Conservation (phyloP, 768 basidiomycete species). For the Chiua virens region DNA sequence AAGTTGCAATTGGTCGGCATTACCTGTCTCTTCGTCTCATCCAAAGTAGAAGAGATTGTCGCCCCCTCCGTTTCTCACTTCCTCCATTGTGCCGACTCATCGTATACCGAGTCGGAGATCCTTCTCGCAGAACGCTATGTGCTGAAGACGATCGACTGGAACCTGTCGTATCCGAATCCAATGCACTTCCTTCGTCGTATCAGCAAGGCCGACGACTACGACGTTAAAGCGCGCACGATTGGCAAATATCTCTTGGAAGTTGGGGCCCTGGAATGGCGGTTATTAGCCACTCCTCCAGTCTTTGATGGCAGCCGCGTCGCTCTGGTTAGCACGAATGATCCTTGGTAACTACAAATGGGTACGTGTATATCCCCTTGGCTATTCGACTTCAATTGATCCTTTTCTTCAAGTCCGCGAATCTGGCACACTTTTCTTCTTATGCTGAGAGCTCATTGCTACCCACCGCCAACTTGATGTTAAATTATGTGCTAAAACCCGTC, state of each 20-base stretch:
- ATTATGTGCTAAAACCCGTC: slow-evolving; percentile 75
- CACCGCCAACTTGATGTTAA: slow-evolving; percentile 82
- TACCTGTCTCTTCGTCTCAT: slow-evolving; percentile 81
- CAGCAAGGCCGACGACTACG: slow-evolving; percentile 92
- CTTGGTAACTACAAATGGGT: slow-evolving; percentile 89
- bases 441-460: slow-evolving; percentile 77
- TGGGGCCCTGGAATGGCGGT: slow-evolving; percentile 73
- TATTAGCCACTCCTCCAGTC: slow-evolving; percentile 77
- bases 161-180: slow-evolving; percentile 83
- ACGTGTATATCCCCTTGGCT: slow-evolving; percentile 28
- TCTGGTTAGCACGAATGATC: slow-evolving; percentile 83
- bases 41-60: slow-evolving; percentile 92
- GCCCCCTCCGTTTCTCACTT: slow-evolving; percentile 84
- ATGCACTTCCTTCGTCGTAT: slow-evolving; percentile 86
- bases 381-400: slow-evolving; percentile 2
- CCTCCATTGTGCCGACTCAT: slow-evolving; percentile 73
- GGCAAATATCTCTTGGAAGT: slow-evolving; percentile 93
- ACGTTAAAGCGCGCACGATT: slow-evolving; percentile 80
- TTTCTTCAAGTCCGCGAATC: slow-evolving; percentile 65
- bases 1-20: slow-evolving; percentile 93
- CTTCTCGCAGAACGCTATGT: slow-evolving; percentile 89
- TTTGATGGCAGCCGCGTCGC: slow-evolving; percentile 75
- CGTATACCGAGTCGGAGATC: slow-evolving; percentile 77
- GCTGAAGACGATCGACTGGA: slow-evolving; percentile 82
- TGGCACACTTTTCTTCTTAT: slow-evolving; percentile 88